Evolutionary conservation across 2,329 filamentous ascomycete species (phyloP), one percentile per base, ranked within the genome.

Genomic region (Fusarium tuaranense): DNA sequence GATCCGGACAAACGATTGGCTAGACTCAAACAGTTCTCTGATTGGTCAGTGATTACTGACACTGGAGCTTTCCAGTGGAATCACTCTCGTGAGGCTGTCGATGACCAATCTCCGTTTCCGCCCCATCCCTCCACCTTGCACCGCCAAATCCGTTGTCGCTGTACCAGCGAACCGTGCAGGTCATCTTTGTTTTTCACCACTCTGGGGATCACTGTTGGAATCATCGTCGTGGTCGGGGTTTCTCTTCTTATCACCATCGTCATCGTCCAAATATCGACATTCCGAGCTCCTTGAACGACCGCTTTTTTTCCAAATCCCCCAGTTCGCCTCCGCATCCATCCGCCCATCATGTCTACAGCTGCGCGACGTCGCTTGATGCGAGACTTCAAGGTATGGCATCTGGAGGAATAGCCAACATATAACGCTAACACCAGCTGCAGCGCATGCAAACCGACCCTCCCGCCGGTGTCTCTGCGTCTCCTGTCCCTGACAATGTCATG

Each of bases 391-490:
- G 95, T 97, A 90, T 82, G 76, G 70, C 32, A 46, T 46, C 30
- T 8, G 32, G 20, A 30, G 38, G 10, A 18, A 12, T 30, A 20
- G 41, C n/a, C 22, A 44, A 18, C 59, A 25, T 22, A 44, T 14
- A 46, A 55, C 55, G 59, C 71, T 79, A 62, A 79, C 48, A 36
- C 39, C 32, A 22, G 16, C 38, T 30, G 65, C 82, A 98, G 95
- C 95, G 97, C 85, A 99, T 99, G 96, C 97, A 99, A 87, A 98
- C 96, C 55, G 97, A 99, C 82, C 97, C 97, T 83, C 97, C 97
- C 12, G 96, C 96, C 62, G 97, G 97, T 68, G 96, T 99, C 63
- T 98, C 96, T 75, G 97, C 97, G 18, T 98, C 95, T 63, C 97
- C 97, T 8, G 94, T 98, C 57, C 95, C 96, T 71, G 95, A 98